Evolutionary conservation across 1,139 yeast species (phyloP).

Genomic region (Diutina mesorugosa): DNA sequence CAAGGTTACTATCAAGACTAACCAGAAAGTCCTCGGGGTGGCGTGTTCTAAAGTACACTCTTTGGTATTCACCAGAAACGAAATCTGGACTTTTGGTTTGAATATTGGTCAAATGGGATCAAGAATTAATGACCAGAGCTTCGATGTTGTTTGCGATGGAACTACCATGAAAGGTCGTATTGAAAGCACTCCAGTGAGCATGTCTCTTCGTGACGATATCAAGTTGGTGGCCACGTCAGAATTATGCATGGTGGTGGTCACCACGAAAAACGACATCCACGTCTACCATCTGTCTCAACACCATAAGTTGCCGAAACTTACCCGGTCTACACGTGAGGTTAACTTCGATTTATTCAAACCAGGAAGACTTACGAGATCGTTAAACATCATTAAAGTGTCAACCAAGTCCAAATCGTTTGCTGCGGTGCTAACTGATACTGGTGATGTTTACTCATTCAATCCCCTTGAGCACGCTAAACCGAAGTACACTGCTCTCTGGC

Average conservation of each 20-base stretch:
- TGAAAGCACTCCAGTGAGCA: conserved; percentile 28
- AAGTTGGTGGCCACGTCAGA: conserved; percentile 58
- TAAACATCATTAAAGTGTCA: conserved; percentile 19
- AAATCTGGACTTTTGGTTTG: conserved; percentile 65
- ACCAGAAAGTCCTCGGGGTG: conserved; percentile 29
- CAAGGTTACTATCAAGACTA: conserved; percentile 7
- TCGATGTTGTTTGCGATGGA: conserved; percentile 18
- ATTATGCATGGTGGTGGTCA: conserved; percentile 54
- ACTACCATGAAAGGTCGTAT: conserved; percentile 20
- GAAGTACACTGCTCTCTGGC: conserved; percentile 36
- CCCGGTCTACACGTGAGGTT: conserved; percentile 20
- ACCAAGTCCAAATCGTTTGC: conserved; percentile 23
- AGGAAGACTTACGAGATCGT: conserved; percentile 27
- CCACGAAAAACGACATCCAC: conserved; percentile 47
- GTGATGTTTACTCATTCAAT: conserved; percentile 32
- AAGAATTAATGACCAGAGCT: conserved; percentile 6
- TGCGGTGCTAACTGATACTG: conserved; percentile 36
- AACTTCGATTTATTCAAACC: conserved; percentile 46
- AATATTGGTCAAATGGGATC: conserved; percentile 66
- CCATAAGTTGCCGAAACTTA: conserved; percentile 31
- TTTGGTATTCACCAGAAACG: conserved; percentile 40
- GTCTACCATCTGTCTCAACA: conserved; percentile 49
- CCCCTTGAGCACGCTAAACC: conserved; percentile 5
- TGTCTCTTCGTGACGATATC: conserved; percentile 36
- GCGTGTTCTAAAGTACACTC: conserved; percentile 68